These are phyloP conservation scores for Glarea lozoyensis DNA, from an alignment of 495 filamentous ascomycete species.

Conservation along the genomic window DNA sequence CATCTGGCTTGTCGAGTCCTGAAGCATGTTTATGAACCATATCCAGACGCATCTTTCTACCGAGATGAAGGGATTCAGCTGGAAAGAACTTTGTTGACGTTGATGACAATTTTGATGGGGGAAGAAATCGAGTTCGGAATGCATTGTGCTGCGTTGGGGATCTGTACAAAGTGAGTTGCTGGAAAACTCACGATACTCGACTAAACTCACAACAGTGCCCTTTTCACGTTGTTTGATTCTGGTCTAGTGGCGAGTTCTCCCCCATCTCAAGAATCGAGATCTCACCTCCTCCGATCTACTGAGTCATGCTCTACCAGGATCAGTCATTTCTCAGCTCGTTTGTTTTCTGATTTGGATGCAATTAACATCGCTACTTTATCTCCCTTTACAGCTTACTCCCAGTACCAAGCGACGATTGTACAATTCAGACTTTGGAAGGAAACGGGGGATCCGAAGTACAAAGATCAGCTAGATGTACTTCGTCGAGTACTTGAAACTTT, in stretches of 20 bases:
- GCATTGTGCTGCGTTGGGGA: background rate
- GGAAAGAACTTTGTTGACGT: background rate
- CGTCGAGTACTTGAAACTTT: no score
- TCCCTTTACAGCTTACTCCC: background rate
- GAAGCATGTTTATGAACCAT: background rate
- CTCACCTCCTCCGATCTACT: background rate
- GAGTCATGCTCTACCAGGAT: background rate
- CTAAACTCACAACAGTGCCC: background rate
- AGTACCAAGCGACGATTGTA: background rate
- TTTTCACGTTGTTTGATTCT: background rate
- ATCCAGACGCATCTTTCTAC: background rate
- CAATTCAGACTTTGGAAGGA: background rate
- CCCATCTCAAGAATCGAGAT: background rate
- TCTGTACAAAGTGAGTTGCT: background rate
- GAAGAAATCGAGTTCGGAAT: background rate
- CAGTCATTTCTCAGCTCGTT: background rate
- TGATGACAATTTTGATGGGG: background rate
- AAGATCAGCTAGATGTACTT: background rate
- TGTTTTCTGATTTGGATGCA: background rate
- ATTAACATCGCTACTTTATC: background rate
- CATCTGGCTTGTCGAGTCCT: background rate
- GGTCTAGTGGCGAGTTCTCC: background rate
- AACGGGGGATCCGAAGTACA: background rate
- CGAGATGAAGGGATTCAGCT: background rate
- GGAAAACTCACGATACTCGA: background rate